Base-by-base conservation (phyloP, 2,329 filamentous ascomycete species). In the Trichoderma sp. region DNA sequence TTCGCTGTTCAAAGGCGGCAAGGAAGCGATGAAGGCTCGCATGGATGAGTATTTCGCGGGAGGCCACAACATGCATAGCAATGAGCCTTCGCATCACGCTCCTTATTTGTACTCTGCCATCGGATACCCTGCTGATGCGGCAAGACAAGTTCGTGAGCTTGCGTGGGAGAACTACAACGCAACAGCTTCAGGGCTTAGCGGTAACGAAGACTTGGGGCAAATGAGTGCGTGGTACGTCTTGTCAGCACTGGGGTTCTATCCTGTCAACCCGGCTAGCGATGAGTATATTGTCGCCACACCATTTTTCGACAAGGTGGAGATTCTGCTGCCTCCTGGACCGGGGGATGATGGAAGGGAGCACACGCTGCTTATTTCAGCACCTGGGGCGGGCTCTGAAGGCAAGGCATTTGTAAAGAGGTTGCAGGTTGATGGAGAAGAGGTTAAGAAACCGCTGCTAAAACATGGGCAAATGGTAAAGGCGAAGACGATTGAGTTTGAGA, bases 171-270 rank as follows among this genome's bases (percentile, higher is more conserved):
- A 83, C 27, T 84, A 83, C 59, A 84, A 84, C 49, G 79, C 82
- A 10, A 84, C 83, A 0, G 80, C 81, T 47, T 78, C 81, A 0
- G 83, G 83, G 0, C 71, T 85, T 0, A 80, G 80, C 40, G 83
- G 83, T 0, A 85, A 84, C 70, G 83, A 85, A 70, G 82, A 85
- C 71, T 74, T 85, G 4, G 83, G 83, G 2, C 83, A 85, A 75
- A 85, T 84, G 82, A 84, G 82, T 70, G 81, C 82, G 0, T 85
- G 82, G 82, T 84, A 83, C 64, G 74, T 84, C 5, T 83, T 84
- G 67, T 83, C 81, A 0, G 81, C 82, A 5, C 72, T 84, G 11
- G 83, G 82, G 0, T 84, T 85, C 72, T 84, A 84, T 70, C 83
- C 83, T 0, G 76, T 84, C 49, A 82, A 84, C 68, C 78, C 83